These are phyloP conservation scores for Euphrasia confusa DNA, from an alignment of 257 asterid genomes.

Conservation along the genomic window DNA sequence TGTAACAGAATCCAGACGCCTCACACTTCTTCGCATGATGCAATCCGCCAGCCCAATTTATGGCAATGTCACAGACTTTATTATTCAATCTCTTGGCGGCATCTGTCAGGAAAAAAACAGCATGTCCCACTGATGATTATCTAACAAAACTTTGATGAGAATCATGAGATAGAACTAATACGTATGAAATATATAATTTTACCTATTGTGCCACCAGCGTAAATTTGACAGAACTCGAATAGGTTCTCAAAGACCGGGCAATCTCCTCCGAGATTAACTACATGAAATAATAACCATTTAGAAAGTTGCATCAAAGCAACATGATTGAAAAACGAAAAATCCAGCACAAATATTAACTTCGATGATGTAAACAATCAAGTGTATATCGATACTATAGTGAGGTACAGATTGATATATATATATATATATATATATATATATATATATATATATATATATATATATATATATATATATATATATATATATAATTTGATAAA, in stretches of 20 bases:
- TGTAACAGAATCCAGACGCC: slow-evolving; percentile 98
- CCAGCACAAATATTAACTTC: neutral
- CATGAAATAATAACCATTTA: slow-evolving; percentile 25
- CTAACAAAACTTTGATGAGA: slow-evolving; percentile 12
- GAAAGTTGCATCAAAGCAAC: neutral
- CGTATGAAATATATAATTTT: slow-evolving; percentile 17
- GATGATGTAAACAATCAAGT: neutral
- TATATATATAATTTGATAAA: neutral
- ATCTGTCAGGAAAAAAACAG: slow-evolving; percentile 46
- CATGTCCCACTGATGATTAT: slow-evolving; percentile 18
- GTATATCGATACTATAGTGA: neutral
- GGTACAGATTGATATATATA: neutral
- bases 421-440: too few species aligned
- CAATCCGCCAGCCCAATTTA: slow-evolving; percentile 99
- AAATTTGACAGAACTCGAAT: slow-evolving; percentile 95
- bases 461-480: too few species aligned
- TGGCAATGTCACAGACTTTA: slow-evolving; percentile 82
- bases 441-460: neutral
- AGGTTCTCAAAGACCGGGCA: slow-evolving; percentile 94
- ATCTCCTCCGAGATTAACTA: slow-evolving; percentile 97
- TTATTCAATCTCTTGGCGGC: slow-evolving; percentile 95
- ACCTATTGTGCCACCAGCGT: slow-evolving; percentile 99
- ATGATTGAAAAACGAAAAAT: neutral
- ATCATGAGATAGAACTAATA: slow-evolving; percentile 15
- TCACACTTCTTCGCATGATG: slow-evolving; percentile 99